Evolutionary conservation across 768 basidiomycete genomes (phyloP).

Genomic region (Trametes villosa): DNA sequence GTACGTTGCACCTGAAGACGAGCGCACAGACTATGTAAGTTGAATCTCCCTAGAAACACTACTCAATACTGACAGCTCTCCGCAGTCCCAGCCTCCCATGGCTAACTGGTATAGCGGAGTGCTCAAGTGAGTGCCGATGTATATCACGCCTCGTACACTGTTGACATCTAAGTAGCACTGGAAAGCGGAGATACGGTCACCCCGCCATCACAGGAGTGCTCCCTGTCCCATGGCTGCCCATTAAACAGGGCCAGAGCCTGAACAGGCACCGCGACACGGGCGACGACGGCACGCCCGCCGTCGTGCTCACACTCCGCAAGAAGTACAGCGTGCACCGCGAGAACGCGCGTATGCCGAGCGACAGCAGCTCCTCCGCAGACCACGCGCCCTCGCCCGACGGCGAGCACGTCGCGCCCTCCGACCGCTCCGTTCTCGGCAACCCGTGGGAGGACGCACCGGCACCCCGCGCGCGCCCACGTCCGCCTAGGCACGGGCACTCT

Average conservation of each 20-base stretch:
- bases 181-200: constrained; percentile 92
- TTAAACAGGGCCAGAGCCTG: constrained; percentile 60
- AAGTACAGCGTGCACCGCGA: constrained; percentile 54
- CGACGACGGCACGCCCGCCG: constrained; percentile 59
- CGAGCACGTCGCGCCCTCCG: constrained; percentile 15
- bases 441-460: constrained; percentile 63
- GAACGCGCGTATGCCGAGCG: constrained; percentile 8
- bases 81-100: constrained; percentile 94
- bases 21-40: constrained; percentile 84
- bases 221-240: constrained; percentile 92
- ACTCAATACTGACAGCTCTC: constrained; percentile 7
- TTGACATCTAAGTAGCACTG: constrained; percentile 61
- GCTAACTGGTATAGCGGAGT: constrained; percentile 93
- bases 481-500: constrained; percentile 21
- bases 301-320: constrained; percentile 82
- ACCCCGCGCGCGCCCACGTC: constrained; percentile 30
- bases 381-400: background rate
- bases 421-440: constrained; percentile 40
- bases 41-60: background rate
- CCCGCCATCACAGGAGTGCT: constrained; percentile 93
- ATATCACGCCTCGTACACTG: background rate
- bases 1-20: constrained; percentile 95
- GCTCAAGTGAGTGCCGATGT: constrained; percentile 63
- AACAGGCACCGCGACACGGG: constrained; percentile 40
- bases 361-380: constrained; percentile 3